Conservation (phyloP, 805 yeast species). For the Ascoidea asiatica region DNA sequence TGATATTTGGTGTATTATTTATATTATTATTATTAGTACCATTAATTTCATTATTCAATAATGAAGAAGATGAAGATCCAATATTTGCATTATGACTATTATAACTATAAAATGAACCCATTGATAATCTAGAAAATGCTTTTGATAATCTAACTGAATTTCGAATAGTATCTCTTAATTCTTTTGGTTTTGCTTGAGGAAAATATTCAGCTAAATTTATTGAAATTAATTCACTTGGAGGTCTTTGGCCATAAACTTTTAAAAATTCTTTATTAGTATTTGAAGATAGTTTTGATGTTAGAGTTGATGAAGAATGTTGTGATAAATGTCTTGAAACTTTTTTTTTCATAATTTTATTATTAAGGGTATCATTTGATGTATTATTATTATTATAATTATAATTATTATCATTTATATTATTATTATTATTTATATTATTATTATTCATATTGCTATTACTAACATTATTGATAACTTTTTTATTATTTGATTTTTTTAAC, state of each 20-base stretch:
- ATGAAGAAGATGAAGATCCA: too few relatives aligned
- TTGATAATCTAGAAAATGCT: conserved; percentile 9
- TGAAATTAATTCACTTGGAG: conserved; percentile 85
- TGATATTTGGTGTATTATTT: conserved; percentile 3
- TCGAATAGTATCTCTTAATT: conserved; percentile 66
- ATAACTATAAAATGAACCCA: too few relatives aligned
- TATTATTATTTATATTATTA: conserved; percentile 8
- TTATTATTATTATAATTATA: conserved; percentile 8
- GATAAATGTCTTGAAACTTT: conserved; percentile 1
- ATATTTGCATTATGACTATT: too few relatives aligned
- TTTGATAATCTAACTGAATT: conserved; percentile 56
- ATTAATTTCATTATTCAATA: too few relatives aligned
- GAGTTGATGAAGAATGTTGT: conserved; percentile 3
- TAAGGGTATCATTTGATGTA: conserved; percentile 15
- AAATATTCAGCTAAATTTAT: conserved; percentile 82
- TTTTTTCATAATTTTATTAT: too few relatives aligned
- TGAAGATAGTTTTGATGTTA: conserved; percentile 15
- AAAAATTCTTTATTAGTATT: conserved; percentile 17
- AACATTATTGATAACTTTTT: conserved; percentile 2
- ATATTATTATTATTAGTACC: conserved; percentile 2
- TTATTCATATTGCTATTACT: conserved; percentile 7
- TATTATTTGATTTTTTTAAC: too few relatives aligned
- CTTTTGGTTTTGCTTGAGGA: conserved; percentile 65
- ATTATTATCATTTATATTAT: conserved; percentile 1
- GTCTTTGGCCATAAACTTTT: conserved; percentile 70